A percentile compares a stretch with the other conserved stretches of the same genome.
These are phyloP conservation scores for Starmerella sp. DNA, from an alignment of 805 yeast genomes.

Conservation along the genomic window DNA sequence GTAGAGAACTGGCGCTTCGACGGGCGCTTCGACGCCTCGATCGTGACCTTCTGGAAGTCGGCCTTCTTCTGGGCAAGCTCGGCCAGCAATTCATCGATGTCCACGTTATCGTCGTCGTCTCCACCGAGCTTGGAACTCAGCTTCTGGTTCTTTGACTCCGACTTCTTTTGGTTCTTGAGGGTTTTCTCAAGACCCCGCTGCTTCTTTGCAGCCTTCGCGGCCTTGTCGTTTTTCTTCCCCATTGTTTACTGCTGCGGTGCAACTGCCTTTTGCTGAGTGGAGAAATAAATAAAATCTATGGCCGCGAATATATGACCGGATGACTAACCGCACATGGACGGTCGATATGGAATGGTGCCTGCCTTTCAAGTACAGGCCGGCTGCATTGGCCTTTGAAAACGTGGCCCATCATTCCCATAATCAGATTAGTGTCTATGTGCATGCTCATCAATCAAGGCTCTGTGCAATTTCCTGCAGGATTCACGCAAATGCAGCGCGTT, in stretches of 20 bases:
- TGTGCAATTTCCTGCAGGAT: too few relatives aligned
- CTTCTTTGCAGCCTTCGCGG: slow-evolving; percentile 83
- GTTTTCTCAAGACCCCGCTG: slow-evolving; percentile 76
- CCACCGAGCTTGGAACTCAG: slow-evolving; percentile 46
- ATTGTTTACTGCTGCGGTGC: slow-evolving; percentile 30
- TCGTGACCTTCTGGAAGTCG: slow-evolving; percentile 56
- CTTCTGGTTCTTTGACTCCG: slow-evolving; percentile 64
- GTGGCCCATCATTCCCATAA: not conserved
- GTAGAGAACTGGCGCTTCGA: slow-evolving; percentile 61
- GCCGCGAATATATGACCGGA: too few relatives aligned
- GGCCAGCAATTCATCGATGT: slow-evolving; percentile 70
- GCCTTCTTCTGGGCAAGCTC: slow-evolving; percentile 73
- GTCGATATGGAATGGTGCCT: too few relatives aligned
- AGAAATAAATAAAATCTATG: not conserved
- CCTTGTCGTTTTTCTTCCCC: slow-evolving; percentile 78
- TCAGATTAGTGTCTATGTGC: too few relatives aligned
- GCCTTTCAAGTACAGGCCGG: too few relatives aligned
- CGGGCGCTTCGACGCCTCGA: slow-evolving; percentile 52
- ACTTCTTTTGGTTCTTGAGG: slow-evolving; percentile 62
- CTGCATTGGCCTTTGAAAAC: too few relatives aligned
- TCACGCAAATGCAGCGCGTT: not conserved
- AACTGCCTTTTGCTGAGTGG: not conserved
- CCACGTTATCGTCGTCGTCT: slow-evolving; percentile 76
- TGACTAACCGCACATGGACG: too few relatives aligned
- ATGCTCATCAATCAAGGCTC: too few relatives aligned